phyloP scores from a whole-genome alignment of 2,329 filamentous ascomycete genomes.

The Botrytis elliptica region DNA sequence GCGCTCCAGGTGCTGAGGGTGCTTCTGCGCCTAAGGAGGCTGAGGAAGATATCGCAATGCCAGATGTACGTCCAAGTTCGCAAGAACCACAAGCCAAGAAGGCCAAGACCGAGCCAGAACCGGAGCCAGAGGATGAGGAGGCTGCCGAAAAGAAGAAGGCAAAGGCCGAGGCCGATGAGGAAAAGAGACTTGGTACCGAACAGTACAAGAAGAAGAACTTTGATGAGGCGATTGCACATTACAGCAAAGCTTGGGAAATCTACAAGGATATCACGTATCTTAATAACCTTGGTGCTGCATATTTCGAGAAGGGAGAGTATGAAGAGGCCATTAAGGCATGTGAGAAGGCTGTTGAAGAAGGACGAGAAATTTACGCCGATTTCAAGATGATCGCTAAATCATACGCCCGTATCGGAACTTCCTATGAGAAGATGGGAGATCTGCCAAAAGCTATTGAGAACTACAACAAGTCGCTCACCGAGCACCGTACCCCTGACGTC shows the following conservation, averaged over 20 bases:
- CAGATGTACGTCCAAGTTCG: slow-evolving; percentile 57
- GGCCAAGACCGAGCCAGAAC: slow-evolving; percentile 51
- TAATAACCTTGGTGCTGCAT: slow-evolving; percentile 90
- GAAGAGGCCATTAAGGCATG: slow-evolving; percentile 83
- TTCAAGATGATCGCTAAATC: slow-evolving; percentile 99
- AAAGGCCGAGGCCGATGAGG: slow-evolving; percentile 88
- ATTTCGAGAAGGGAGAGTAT: slow-evolving; percentile 96
- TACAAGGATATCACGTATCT: slow-evolving; percentile 97
- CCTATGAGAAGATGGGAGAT: slow-evolving; percentile 88
- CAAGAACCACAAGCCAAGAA: slow-evolving; percentile 49
- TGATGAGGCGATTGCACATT: slow-evolving; percentile 90
- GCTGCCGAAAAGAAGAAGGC: slow-evolving; percentile 79
- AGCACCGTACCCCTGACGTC: slow-evolving; percentile 93
- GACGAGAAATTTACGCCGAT: slow-evolving; percentile 84
- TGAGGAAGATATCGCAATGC: slow-evolving; percentile 76
- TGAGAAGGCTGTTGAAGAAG: slow-evolving; percentile 84
- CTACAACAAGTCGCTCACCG: slow-evolving; percentile 91
- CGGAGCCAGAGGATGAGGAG: slow-evolving; percentile 77
- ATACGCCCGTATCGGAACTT: slow-evolving; percentile 91
- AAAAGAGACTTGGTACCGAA: slow-evolving; percentile 91
- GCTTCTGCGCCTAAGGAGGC: slow-evolving; percentile 43
- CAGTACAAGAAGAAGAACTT: slow-evolving; percentile 99
- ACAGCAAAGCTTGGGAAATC: slow-evolving; percentile 89
- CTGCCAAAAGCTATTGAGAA: slow-evolving; percentile 76
- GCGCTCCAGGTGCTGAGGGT: slow-evolving; percentile 20